Evolutionary conservation across 345 rosid genomes (phyloP), one percentile per base, ranked within the genome.

Genomic region (Eucalyptus sp.): DNA sequence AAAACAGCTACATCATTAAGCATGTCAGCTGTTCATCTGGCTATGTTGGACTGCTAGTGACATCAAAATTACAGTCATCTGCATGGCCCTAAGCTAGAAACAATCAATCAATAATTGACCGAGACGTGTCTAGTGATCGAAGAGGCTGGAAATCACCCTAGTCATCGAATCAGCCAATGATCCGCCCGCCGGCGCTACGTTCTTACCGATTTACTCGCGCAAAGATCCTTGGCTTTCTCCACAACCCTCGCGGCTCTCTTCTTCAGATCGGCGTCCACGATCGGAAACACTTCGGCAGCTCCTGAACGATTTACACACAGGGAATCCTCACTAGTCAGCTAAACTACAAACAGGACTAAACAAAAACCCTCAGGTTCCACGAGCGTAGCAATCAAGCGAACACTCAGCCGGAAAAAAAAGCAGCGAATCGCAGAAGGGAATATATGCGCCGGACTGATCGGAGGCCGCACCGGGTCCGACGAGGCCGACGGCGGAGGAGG

Each of bases 211-310:
- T 93, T 95, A 88, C 50, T 50, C 51, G 48, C 64, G 89, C 98
- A 97, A 29, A 94, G 37, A 41, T 91, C 93, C 94, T 94, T 96
- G 52, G 98, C 93, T 87, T 92, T 94, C 13, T 94, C 98, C 14
- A 94, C 64, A 89, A 97, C 95, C 88, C 90, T 93, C 22, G 95
- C 92, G 87, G 99, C 99, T 1, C 86, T 92, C 91, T 49, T 95
- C 95, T 91, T 95, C 95, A 98, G 91, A 94, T 96, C 98, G 5
- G 93, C 56, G 10, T 97, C 98, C 87, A 97, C 94, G 87, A 56
- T 37, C 10, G 97, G 94, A 48, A 95, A 50, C 85, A 96, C 94
- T 50, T 96, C 99, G 2, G 95, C 97, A 80, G 95, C 95, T 87
- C 96, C 99, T 96, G 90, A 50, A 14, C 44, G 22, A 52, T 50